Evolutionary conservation across 2,329 filamentous ascomycete genomes (phyloP).

Genomic region (Daldinia sp.): DNA sequence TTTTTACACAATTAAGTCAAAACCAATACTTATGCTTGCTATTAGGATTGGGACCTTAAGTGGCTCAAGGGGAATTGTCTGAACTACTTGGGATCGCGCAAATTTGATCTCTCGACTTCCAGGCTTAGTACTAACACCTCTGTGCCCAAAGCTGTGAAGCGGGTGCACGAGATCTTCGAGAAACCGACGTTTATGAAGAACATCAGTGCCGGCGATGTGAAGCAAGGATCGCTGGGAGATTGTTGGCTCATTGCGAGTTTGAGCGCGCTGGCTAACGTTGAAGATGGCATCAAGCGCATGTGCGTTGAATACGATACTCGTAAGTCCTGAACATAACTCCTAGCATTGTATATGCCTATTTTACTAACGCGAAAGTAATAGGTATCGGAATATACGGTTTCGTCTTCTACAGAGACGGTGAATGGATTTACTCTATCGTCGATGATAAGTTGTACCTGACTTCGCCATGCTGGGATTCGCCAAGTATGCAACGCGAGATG

Average conservation of each 20-base stretch:
- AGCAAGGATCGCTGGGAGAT: conserved; percentile 82
- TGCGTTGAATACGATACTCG: conserved; percentile 80
- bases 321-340: conserved; percentile 47
- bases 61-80: conserved; percentile 69
- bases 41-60: conserved; percentile 75
- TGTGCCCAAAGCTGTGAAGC: conserved; percentile 80
- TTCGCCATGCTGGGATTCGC: conserved; percentile 84
- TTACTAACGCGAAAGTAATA: conserved; percentile 58
- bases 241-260: conserved; percentile 87
- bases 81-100: conserved; percentile 64
- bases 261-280: conserved; percentile 80
- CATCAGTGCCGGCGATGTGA: conserved; percentile 78
- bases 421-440: conserved; percentile 92
- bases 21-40: conserved; percentile 44
- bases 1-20: neutral
- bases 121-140: conserved; percentile 60
- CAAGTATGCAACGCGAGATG: conserved; percentile 78
- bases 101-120: conserved; percentile 64
- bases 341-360: neutral
- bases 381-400: conserved; percentile 89
- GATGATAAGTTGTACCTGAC: conserved; percentile 91
- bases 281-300: conserved; percentile 75
- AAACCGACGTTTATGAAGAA: conserved; percentile 76
- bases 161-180: conserved; percentile 80
- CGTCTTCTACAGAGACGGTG: conserved; percentile 87